phyloP scores from a whole-genome alignment of 208 protist genomes.

The Zelonia costaricensis region DNA sequence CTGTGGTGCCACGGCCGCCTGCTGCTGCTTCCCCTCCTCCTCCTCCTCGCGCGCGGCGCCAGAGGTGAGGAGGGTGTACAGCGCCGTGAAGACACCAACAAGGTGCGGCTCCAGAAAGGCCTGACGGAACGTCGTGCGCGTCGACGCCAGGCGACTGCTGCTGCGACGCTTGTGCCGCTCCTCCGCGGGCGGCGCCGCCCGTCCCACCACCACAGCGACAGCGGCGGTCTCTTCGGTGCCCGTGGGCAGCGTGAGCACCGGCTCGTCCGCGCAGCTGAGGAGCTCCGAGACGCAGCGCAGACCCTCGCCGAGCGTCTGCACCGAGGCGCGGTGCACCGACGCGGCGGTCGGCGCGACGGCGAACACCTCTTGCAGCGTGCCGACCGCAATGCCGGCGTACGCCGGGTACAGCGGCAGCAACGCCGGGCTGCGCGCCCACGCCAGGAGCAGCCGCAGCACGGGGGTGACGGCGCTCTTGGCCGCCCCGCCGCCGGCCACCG shows the following conservation, averaged over 20 bases:
- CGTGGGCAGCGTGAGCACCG: slow-evolving; percentile 32
- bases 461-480: slow-evolving; percentile 49
- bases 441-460: slow-evolving; percentile 65
- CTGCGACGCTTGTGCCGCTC: too few species aligned
- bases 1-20: neutral
- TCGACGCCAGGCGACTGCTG: neutral
- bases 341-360: slow-evolving; percentile 24
- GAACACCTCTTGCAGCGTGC: slow-evolving; percentile 76
- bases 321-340: slow-evolving; percentile 39
- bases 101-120: slow-evolving; percentile 67
- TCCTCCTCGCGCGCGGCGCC: slow-evolving; percentile 31
- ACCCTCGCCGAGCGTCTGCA: slow-evolving; percentile 51
- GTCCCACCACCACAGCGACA: too few species aligned
- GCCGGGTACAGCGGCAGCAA: slow-evolving; percentile 62
- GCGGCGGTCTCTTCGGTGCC: too few species aligned
- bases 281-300: slow-evolving; percentile 78
- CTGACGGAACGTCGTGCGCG: slow-evolving; percentile 50
- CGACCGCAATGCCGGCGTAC: slow-evolving; percentile 52
- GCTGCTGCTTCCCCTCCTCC: neutral
- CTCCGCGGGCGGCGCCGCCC: too few species aligned
- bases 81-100: slow-evolving; percentile 50
- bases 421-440: slow-evolving; percentile 53
- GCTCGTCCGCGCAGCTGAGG: slow-evolving; percentile 49
- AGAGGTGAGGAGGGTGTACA: slow-evolving; percentile 73
- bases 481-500: neutral